Percentiles rank a stretch among this genome's conserved stretches.
Evolutionary conservation across 495 filamentous ascomycete species (phyloP).

Genomic region (Rhypophila decipiens): DNA sequence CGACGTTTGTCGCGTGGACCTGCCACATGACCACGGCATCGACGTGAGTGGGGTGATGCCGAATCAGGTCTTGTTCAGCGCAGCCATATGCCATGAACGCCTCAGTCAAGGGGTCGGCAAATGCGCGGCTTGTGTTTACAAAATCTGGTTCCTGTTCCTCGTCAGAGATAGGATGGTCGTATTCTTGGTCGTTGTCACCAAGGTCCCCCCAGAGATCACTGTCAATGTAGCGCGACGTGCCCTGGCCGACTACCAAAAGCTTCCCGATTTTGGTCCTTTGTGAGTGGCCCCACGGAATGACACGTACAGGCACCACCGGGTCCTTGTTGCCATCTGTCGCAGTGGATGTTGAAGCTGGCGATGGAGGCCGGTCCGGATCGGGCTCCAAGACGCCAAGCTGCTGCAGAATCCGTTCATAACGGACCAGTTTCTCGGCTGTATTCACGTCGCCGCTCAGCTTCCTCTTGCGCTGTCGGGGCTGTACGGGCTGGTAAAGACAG

Average conservation of each 20-base stretch:
- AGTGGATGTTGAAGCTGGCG: too few relatives aligned
- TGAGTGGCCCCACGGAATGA: neutral
- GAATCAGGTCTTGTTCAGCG: neutral
- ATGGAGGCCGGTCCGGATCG: neutral
- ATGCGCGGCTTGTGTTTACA: neutral
- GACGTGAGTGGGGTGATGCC: conserved; percentile 9
- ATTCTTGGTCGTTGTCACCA: neutral
- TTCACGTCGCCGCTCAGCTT: conserved; percentile 6
- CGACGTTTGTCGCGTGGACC: conserved; percentile 45
- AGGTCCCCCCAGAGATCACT: conserved; percentile 9
- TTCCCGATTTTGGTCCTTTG: neutral
- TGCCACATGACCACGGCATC: conserved; percentile 44
- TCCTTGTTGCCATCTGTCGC: too few relatives aligned
- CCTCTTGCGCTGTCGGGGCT: conserved; percentile 4
- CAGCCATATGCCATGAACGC: conserved; percentile 1
- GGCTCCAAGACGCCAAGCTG: neutral
- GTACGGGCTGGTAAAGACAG: conserved; percentile 9
- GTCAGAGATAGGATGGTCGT: neutral
- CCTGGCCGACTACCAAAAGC: conserved; percentile 3
- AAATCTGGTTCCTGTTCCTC: neutral
- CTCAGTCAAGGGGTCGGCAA: conserved; percentile 6
- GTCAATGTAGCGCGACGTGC: conserved; percentile 13
- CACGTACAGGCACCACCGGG: too few relatives aligned
- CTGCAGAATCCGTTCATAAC: too few relatives aligned
- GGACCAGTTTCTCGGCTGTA: neutral